These are phyloP conservation scores for Epichloe hybrida DNA, from an alignment of 2,329 filamentous ascomycete genomes.

Conservation along the genomic window DNA sequence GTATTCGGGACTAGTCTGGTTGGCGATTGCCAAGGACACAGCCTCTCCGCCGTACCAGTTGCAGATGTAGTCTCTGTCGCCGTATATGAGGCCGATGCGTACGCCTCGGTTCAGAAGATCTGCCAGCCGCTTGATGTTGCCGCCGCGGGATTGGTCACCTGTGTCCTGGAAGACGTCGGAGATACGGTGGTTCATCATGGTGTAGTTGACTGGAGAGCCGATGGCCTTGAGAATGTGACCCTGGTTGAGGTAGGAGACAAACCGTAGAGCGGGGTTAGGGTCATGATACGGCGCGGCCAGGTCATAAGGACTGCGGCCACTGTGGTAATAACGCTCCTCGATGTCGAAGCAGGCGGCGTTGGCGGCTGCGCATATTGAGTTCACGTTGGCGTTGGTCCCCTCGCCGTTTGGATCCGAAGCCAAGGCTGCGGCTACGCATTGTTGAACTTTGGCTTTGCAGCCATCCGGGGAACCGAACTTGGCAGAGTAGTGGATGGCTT, in stretches of 20 bases:
- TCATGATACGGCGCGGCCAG: conserved; percentile 41
- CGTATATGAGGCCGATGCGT: conserved; percentile 59
- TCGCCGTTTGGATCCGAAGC: conserved; percentile 26
- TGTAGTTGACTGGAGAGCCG: conserved; percentile 49
- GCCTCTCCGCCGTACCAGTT: conserved; percentile 65
- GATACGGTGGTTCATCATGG: conserved; percentile 33
- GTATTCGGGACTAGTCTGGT: conserved; percentile 32
- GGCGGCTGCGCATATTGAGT: conserved; percentile 41
- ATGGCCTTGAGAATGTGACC: conserved; percentile 42
- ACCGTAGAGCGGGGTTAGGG: conserved; percentile 49
- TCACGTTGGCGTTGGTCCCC: conserved; percentile 23
- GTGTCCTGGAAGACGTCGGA: conserved; percentile 32
- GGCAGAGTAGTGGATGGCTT: conserved; percentile 31
- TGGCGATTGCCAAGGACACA: conserved; percentile 48
- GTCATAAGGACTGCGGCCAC: conserved; percentile 45
- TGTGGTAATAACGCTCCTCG: conserved; percentile 40
- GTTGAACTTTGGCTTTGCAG: conserved; percentile 37
- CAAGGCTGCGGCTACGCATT: conserved; percentile 33
- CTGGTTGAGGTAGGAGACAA: conserved; percentile 51
- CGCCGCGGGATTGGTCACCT: conserved; percentile 50
- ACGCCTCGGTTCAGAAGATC: conserved; percentile 47
- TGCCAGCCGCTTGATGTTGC: conserved; percentile 45
- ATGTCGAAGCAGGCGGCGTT: conserved; percentile 31
- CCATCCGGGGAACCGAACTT: conserved; percentile 24
- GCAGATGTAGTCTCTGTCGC: conserved; percentile 49